phyloP scores from a whole-genome alignment of 1,284 basidiomycete species.

The Pisolithus thermaeus region DNA sequence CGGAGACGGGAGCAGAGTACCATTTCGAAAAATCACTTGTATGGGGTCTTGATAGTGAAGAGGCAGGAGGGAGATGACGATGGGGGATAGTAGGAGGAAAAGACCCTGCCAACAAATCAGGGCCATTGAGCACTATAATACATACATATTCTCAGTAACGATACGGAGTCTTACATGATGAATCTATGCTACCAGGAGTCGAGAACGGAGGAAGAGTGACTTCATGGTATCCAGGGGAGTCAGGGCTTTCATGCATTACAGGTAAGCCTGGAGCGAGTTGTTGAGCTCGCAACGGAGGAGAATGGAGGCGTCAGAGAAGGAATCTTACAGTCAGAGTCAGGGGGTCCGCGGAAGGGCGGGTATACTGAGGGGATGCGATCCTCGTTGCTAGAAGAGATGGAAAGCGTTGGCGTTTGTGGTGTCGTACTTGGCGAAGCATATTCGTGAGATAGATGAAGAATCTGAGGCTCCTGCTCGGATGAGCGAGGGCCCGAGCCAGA shows the following conservation, averaged over 20 bases:
- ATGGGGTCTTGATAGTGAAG: conserved; percentile 25
- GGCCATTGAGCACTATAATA: conserved; percentile 66
- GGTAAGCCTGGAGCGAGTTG: conserved; percentile 19
- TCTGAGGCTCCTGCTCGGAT: conserved; percentile 46
- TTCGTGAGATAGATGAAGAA: conserved; percentile 49
- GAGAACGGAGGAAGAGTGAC: conserved; percentile 35
- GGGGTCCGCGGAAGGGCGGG: conserved; percentile 33
- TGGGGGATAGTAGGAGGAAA: conserved; percentile 10
- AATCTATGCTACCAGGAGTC: conserved; percentile 40
- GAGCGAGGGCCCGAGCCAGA: conserved; percentile 58
- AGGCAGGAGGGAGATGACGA: not conserved
- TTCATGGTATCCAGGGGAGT: conserved; percentile 34
- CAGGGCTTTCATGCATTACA: conserved; percentile 34
- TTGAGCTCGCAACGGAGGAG: conserved; percentile 1
- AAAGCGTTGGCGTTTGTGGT: conserved; percentile 48
- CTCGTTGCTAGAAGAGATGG: conserved; percentile 40
- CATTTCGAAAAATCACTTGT: conserved; percentile 24
- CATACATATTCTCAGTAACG: conserved; percentile 49
- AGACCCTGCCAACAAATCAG: conserved; percentile 50
- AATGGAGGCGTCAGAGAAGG: conserved; percentile 3
- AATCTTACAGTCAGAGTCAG: conserved; percentile 31
- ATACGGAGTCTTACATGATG: conserved; percentile 64
- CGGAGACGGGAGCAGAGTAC: conserved; percentile 8
- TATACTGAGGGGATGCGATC: conserved; percentile 36
- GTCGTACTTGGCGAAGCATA: conserved; percentile 43